Evolutionary conservation across 495 filamentous ascomycete genomes (phyloP).

Genomic region (Rusavskia elegans): DNA sequence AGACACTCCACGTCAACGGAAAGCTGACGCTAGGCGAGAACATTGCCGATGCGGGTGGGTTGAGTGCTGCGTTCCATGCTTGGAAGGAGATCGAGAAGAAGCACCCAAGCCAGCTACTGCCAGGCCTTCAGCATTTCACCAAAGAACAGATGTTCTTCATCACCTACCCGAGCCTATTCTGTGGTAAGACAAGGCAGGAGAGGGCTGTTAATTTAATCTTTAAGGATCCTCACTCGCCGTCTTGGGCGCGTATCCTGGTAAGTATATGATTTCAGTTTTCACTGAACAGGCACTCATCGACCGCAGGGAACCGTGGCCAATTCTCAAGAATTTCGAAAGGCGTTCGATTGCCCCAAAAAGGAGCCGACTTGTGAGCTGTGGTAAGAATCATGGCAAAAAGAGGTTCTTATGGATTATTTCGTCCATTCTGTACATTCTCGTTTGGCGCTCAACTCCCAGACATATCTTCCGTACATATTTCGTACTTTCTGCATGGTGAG

Average conservation of each 20-base stretch:
- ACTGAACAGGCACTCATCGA: neutral
- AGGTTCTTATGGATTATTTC: too few relatives aligned
- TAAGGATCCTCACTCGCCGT: conserved; percentile 49
- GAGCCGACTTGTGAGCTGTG: conserved; percentile 57
- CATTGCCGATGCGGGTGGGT: conserved; percentile 59
- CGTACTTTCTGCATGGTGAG: too few relatives aligned
- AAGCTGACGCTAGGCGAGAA: conserved; percentile 56
- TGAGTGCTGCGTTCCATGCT: conserved; percentile 47
- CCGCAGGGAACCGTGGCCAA: conserved; percentile 45
- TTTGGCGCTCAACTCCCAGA: too few relatives aligned
- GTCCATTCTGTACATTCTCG: too few relatives aligned
- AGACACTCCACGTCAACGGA: conserved; percentile 51
- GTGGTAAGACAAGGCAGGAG: conserved; percentile 43
- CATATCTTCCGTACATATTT: too few relatives aligned
- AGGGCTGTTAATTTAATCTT: conserved; percentile 38
- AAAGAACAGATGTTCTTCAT: conserved; percentile 65
- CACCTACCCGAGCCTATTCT: conserved; percentile 52
- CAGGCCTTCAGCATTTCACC: conserved; percentile 46
- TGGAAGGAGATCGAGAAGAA: conserved; percentile 44
- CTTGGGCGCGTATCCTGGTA: conserved; percentile 40
- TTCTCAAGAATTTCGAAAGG: conserved; percentile 49
- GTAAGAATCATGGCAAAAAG: conserved; percentile 18
- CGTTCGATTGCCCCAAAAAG: conserved; percentile 46
- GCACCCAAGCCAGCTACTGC: conserved; percentile 40
- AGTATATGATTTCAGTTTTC: conserved; percentile 6